Conservation (phyloP, 441 rosid genomes). For the Erodium chrysanthum region DNA sequence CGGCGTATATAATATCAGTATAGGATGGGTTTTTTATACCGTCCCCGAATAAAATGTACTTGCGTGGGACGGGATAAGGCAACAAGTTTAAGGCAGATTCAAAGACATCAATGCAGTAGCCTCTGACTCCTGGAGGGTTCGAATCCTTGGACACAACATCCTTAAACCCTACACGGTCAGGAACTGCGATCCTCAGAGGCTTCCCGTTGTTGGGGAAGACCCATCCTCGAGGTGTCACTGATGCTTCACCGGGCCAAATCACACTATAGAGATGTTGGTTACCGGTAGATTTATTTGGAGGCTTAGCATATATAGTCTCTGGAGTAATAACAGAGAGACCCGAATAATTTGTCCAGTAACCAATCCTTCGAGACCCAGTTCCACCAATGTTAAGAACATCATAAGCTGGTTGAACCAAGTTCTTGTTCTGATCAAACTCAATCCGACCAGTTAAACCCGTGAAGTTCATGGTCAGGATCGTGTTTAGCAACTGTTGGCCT, state of each 20-base stretch:
- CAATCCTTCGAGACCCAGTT: slow-evolving; percentile 52
- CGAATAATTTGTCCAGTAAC: slow-evolving; percentile 76
- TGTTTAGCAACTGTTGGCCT: slow-evolving; percentile 55
- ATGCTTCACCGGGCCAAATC: slow-evolving; percentile 71
- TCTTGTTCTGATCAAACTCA: slow-evolving; percentile 42
- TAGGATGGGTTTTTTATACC: slow-evolving; percentile 56
- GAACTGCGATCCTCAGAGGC: slow-evolving; percentile 66
- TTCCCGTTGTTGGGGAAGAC: slow-evolving; percentile 76
- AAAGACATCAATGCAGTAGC: slow-evolving; percentile 80
- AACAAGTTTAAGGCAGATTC: slow-evolving; percentile 75
- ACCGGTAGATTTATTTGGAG: slow-evolving; percentile 32
- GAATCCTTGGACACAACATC: slow-evolving; percentile 47
- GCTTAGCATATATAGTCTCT: slow-evolving; percentile 46
- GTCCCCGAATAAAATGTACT: slow-evolving; percentile 47
- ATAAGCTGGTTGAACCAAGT: slow-evolving; percentile 56
- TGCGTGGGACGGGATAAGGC: slow-evolving; percentile 69
- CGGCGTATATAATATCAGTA: slow-evolving; percentile 41
- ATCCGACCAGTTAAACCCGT: slow-evolving; percentile 61
- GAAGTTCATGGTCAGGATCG: slow-evolving; percentile 42
- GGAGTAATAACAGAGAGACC: slow-evolving; percentile 57
- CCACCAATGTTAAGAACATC: slow-evolving; percentile 66
- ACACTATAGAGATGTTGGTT: slow-evolving; percentile 42
- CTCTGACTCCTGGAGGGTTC: slow-evolving; percentile 57
- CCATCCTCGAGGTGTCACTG: slow-evolving; percentile 69
- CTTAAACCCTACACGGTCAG: slow-evolving; percentile 53